phyloP scores from a whole-genome alignment of 345 rosid genomes.

The Rhodamnia rubescens region DNA sequence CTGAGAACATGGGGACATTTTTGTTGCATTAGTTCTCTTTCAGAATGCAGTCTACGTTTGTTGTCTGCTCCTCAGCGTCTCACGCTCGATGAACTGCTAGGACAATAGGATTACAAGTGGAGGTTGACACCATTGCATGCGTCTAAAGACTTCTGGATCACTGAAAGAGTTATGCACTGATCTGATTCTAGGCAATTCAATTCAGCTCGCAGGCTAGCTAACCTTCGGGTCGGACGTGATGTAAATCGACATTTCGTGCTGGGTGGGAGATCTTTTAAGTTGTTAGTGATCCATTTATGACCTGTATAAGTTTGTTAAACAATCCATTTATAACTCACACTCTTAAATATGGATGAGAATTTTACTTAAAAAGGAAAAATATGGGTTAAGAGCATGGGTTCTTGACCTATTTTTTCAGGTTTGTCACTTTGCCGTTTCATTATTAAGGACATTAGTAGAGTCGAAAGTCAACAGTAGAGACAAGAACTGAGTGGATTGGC shows the following conservation, averaged over 20 bases:
- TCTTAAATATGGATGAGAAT: too few species aligned
- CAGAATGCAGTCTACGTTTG: neutral
- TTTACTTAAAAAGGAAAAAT: too few species aligned
- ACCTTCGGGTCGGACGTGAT: fast-evolving
- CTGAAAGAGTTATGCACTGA: neutral
- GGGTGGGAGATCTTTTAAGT: fast-evolving
- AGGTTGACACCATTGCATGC: neutral
- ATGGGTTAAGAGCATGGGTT: too few species aligned
- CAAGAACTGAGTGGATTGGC: neutral
- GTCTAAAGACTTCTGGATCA: neutral
- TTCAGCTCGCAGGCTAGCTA: neutral
- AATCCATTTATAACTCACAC: too few species aligned
- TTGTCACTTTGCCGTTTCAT: neutral
- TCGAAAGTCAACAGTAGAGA: neutral
- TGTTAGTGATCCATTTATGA: too few species aligned
- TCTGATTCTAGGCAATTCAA: neutral
- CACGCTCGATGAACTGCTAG: neutral
- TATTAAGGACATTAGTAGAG: neutral
- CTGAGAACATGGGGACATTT: neutral
- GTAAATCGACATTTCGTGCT: fast-evolving
- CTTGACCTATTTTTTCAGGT: too few species aligned
- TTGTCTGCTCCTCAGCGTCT: neutral
- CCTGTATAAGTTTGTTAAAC: too few species aligned
- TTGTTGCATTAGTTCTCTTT: neutral
- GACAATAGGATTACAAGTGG: neutral